phyloP scores from a whole-genome alignment of 768 basidiomycete species.

The Phylloporus arenicola region DNA sequence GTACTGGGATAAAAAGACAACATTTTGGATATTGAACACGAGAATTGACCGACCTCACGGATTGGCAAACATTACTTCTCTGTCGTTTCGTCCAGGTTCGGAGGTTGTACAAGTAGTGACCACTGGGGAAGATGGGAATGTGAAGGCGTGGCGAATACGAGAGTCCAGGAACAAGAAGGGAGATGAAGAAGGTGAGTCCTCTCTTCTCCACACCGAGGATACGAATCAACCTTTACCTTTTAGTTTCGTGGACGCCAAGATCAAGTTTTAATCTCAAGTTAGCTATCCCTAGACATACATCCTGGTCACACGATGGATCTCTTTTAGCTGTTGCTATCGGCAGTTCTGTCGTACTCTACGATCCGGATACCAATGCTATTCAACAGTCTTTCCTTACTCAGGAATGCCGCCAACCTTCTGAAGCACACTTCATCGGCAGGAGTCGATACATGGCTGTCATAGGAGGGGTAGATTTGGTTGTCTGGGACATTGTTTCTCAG shows the following conservation, averaged over 20 bases:
- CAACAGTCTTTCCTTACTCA: conserved; percentile 56
- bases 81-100: conserved; percentile 60
- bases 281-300: conserved; percentile 57
- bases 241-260: conserved; percentile 70
- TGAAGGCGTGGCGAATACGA: conserved; percentile 79
- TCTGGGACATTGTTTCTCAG: conserved; percentile 70
- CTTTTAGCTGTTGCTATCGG: conserved; percentile 73
- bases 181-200: conserved; percentile 42
- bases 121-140: conserved; percentile 64
- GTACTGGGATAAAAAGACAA: conserved; percentile 67
- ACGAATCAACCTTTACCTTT: background rate
- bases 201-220: background rate
- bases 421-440: conserved; percentile 61
- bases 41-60: conserved; percentile 88
- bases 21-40: conserved; percentile 75
- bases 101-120: conserved; percentile 54
- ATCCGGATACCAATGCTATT: conserved; percentile 56
- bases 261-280: conserved; percentile 66
- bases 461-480: conserved; percentile 43
- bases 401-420: conserved; percentile 42
- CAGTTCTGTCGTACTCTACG: conserved; percentile 66
- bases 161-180: conserved; percentile 41
- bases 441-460: conserved; percentile 59
- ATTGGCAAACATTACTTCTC: conserved; percentile 48
- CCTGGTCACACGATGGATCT: conserved; percentile 85